Percentiles rank a stretch among this genome's conserved stretches.
These are phyloP conservation scores for Raddia distichophylla DNA, from an alignment of 176 grass and related monocot species.

Conservation along the genomic window DNA sequence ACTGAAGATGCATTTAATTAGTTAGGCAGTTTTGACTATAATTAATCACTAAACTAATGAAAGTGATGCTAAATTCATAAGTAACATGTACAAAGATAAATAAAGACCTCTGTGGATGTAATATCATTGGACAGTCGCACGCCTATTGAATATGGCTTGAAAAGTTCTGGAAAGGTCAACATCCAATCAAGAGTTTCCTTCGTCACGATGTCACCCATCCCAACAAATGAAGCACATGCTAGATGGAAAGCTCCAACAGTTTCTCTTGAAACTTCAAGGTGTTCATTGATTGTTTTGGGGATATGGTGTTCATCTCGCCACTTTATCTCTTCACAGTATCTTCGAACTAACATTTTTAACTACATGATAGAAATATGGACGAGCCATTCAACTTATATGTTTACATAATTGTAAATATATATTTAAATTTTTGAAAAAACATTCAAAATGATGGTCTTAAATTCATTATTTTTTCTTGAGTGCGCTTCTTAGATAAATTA, in stretches of 20 bases:
- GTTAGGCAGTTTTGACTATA: too few species aligned
- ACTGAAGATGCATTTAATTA: too few species aligned
- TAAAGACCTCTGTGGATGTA: conserved; percentile 29
- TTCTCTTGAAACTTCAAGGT: conserved; percentile 18
- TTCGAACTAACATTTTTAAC: conserved; percentile 21
- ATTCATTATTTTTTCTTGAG: not conserved
- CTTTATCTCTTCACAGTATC: conserved; percentile 23
- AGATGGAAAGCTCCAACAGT: not conserved
- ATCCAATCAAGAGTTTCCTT: conserved; percentile 32
- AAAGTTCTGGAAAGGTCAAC: conserved; percentile 30
- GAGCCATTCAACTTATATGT: not conserved
- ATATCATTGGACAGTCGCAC: conserved; percentile 37
- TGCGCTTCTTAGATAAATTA: too few species aligned
- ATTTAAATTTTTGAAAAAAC: not conserved
- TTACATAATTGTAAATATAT: not conserved
- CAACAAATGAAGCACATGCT: conserved; percentile 33
- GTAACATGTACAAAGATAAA: not conserved
- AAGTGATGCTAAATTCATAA: too few species aligned
- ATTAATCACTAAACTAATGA: too few species aligned
- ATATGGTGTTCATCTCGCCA: conserved; percentile 26
- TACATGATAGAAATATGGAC: not conserved
- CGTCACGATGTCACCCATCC: conserved; percentile 33
- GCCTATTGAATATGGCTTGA: not conserved
- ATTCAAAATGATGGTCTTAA: not conserved
- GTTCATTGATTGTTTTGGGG: conserved; percentile 39